phyloP scores from a whole-genome alignment of 768 basidiomycete genomes.

The Albatrellus ellisii region DNA sequence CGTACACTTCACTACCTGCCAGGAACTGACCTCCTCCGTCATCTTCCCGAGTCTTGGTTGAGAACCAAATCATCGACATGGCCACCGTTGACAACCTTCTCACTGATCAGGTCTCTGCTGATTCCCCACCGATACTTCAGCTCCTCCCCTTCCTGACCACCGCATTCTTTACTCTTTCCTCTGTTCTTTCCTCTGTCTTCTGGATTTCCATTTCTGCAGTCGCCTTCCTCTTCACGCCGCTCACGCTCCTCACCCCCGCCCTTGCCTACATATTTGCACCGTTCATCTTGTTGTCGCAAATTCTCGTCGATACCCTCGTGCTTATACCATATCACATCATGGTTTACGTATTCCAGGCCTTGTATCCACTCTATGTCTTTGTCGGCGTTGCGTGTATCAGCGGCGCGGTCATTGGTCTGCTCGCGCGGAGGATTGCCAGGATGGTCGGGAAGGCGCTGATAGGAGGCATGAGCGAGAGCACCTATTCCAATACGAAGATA shows the following conservation, averaged over 20 bases:
- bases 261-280: conserved; percentile 2
- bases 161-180: neutral
- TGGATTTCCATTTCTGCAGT: neutral
- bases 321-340: conserved; percentile 6
- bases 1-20: too few species aligned
- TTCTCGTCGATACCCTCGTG: conserved; percentile 3
- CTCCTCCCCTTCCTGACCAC: conserved; percentile 1
- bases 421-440: conserved; percentile 6
- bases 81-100: too few species aligned
- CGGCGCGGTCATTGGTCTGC: conserved; percentile 7
- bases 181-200: neutral
- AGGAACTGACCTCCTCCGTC: too few species aligned
- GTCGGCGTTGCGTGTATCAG: conserved; percentile 9
- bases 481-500: neutral
- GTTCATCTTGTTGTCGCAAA: conserved; percentile 5
- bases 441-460: conserved; percentile 6
- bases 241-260: neutral
- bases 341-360: conserved; percentile 2
- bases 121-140: neutral
- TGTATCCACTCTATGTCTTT: conserved; percentile 13
- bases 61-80: too few species aligned
- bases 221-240: neutral
- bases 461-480: neutral
- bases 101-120: neutral
- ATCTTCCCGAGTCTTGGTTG: too few species aligned